Base-by-base conservation (phyloP, 2,329 filamentous ascomycete genomes). In the Pseudogymnoascus pannorum region DNA sequence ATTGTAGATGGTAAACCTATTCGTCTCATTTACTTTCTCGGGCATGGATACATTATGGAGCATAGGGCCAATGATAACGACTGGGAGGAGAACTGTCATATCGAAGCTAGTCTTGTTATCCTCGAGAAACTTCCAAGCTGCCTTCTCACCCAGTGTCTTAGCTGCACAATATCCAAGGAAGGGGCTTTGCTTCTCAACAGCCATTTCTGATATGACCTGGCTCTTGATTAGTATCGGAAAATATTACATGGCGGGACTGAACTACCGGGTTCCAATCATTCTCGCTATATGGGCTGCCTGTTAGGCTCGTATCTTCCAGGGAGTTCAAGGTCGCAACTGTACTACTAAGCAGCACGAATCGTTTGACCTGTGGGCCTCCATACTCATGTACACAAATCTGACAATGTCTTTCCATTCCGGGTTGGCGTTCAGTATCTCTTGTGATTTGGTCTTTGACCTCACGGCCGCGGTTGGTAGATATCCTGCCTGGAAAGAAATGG, bases 11-110 rank as follows among this genome's bases (percentile, higher is more conserved):
- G 79, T 76, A 68, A 75, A 73, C n/a, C n/a, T 29, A 70, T 90
- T 91, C 8, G 86, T 89, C 2, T 87, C 87, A 74, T 91, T 92
- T 65, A 91, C 75, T 4, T 75, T 75, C 14, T 83, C 80, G 0
- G 88, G 77, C 20, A 76, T 79, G 62, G 83, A 77, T 2, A 91
- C 77, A 63, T 84, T 83, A 66, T 87, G 81, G 61, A 83, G 78
- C 3, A 87, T 72, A 0, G 86, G 85, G 0, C 86, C 86, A 61
- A 87, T 80, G 0, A 85, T 82, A 66, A 83, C 78, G 0, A 85
- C 84, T 63, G 81, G 81, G 67, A 83, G 83, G 65, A 88, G 80
- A 5, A 81, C 82, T 5, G 81, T 77, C 44, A 88, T 71, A 62
- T 81, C 78, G 66, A 88, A 88, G 61, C 75, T 76, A 0, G 83